phyloP scores from a whole-genome alignment of 2,329 filamentous ascomycete genomes.

The Verticillium isaacii region DNA sequence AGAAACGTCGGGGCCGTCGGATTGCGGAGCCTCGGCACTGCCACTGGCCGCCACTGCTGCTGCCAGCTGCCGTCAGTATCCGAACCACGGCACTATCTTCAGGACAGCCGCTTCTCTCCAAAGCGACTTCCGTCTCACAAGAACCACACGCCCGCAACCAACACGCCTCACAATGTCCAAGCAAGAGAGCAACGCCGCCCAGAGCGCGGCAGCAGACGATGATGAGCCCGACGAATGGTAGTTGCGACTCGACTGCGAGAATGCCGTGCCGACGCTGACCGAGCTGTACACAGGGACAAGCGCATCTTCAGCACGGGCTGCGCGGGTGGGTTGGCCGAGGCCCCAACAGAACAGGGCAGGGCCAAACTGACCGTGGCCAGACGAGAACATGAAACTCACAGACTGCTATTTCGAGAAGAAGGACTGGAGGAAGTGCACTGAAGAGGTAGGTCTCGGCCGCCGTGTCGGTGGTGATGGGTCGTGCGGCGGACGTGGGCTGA shows the following conservation, averaged over 20 bases:
- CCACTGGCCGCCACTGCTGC: background rate
- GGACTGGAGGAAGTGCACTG: constrained; percentile 86
- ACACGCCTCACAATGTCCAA: constrained; percentile 42
- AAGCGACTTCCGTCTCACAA: background rate
- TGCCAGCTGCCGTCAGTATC: no score
- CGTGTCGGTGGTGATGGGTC: background rate
- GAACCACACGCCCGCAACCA: no score
- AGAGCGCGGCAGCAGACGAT: constrained; percentile 45
- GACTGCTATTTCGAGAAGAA: constrained; percentile 96
- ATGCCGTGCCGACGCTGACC: constrained; percentile 1
- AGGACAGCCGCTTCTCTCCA: no score
- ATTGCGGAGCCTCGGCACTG: background rate
- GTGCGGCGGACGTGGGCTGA: background rate
- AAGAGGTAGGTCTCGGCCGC: constrained; percentile 62
- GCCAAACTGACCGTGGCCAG: constrained; percentile 36
- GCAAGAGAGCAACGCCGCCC: constrained; percentile 38
- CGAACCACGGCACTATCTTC: no score
- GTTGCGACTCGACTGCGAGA: constrained; percentile 19
- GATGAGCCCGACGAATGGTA: constrained; percentile 97
- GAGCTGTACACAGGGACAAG: constrained; percentile 68
- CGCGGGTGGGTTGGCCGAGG: constrained; percentile 66
- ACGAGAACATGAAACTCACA: constrained; percentile 84
- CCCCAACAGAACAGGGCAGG: background rate
- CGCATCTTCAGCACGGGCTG: constrained; percentile 96
- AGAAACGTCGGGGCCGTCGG: background rate